Evolutionary conservation across 2,329 filamentous ascomycete species (phyloP), one percentile per base, ranked within the genome.

Genomic region (Stachybotrys chlorohalonatus): DNA sequence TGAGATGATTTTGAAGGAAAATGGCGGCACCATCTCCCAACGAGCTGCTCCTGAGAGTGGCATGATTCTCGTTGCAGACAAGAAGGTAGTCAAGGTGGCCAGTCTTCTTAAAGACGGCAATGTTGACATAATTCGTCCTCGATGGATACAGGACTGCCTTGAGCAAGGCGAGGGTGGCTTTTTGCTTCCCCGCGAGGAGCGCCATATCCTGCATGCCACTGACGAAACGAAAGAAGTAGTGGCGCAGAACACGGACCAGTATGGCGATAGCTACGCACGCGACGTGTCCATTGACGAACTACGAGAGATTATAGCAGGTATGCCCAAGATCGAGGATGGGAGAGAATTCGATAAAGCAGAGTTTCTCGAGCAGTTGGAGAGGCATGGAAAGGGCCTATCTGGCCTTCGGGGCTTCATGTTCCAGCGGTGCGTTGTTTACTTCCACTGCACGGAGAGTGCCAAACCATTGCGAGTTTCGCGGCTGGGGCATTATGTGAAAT

Each of bases 81-180:
- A 90, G 68, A 87, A 78, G 48, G 79, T 83, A 0, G 85, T 97
- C 60, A 92, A 92, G 64, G 91, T 92, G 1, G 89, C 89, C 1
- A 91, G 89, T 9, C 71, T 96, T 8, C 84, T 90, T 57, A 95
- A 94, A 63, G 77, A 75, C 6, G 86, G 84, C 4, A 75, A 81
- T 0, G 78, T 82, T 7, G 85, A 90, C 60, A 86, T 99, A 52
- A 78, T 97, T 55, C 83, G 83, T 24, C 88, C 92, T 0, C 78
- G 76, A 6, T 99, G 94, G 94, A 73, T 97, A 2, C 75, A 89
- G 31, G 91, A 97, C 67, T 94, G 90, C 62, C 77, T 95, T 39
- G 79, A 80, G 68, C 83, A 68, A 70, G 78, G 59, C 53, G 75
- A 63, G 1, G 79, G 78, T 4, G 76, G 80, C 5, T 79, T 87